These are phyloP conservation scores for Mycena kentingensis DNA, from an alignment of 768 basidiomycete genomes.

Conservation along the genomic window DNA sequence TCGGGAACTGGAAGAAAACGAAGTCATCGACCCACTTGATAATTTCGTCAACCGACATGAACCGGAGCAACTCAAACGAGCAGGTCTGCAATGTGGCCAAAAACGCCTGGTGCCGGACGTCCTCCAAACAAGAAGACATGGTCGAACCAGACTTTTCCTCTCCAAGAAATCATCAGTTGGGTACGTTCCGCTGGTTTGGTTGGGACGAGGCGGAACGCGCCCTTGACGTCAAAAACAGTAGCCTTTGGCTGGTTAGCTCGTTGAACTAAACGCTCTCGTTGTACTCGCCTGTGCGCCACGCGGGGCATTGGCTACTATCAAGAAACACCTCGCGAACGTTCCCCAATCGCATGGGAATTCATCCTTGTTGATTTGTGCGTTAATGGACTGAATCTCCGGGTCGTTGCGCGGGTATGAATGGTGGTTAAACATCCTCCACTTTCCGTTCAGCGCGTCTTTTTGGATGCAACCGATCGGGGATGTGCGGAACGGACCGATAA, in stretches of 20 bases:
- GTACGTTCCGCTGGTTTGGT: constrained; percentile 3
- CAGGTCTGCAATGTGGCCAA: constrained; percentile 21
- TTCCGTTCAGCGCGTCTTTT: background rate
- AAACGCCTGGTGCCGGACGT: constrained; percentile 16
- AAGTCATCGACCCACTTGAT: constrained; percentile 31
- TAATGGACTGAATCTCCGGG: constrained; percentile 1
- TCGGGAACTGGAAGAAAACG: constrained; percentile 21
- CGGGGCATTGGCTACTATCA: background rate
- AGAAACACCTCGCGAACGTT: constrained; percentile 12
- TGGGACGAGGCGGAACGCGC: constrained; percentile 14
- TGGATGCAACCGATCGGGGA: constrained; percentile 12
- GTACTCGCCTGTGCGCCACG: constrained; percentile 6
- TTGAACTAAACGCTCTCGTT: too few species aligned
- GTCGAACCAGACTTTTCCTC: constrained; percentile 15
- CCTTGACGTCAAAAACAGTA: constrained; percentile 19
- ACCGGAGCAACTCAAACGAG: constrained; percentile 14
- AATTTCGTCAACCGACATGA: constrained; percentile 4
- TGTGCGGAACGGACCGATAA: constrained; percentile 18
- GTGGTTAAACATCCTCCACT: constrained; percentile 16
- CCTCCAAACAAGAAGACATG: constrained; percentile 19
- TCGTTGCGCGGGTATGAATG: constrained; percentile 20
- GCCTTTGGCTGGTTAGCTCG: background rate
- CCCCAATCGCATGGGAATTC: constrained; percentile 24
- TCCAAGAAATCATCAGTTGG: constrained; percentile 4
- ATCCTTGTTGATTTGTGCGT: constrained; percentile 13